Conservation (phyloP, 164 flowering plant species). For the Tetrastigma voinierianum region DNA sequence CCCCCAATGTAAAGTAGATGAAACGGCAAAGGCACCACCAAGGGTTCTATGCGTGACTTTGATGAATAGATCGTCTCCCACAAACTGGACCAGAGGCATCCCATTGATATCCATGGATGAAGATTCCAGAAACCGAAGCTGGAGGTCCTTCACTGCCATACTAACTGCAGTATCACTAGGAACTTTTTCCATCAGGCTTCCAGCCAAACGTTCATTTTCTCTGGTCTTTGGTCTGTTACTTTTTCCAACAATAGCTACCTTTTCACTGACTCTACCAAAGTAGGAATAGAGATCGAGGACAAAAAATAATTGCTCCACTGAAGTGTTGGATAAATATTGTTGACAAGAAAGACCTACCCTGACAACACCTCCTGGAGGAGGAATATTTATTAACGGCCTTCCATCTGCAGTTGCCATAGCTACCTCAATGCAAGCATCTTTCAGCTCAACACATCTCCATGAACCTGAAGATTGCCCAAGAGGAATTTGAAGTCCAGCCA, state of each 20-base stretch:
- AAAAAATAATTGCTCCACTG: conserved; percentile 89
- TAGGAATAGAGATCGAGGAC: conserved; percentile 80
- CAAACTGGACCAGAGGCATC: conserved; percentile 75
- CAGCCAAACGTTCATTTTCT: conserved; percentile 27
- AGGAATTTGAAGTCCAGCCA: conserved; percentile 26
- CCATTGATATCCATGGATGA: conserved; percentile 46
- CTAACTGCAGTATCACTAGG: conserved; percentile 93
- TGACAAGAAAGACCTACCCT: conserved; percentile 77
- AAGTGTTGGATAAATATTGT: conserved; percentile 79
- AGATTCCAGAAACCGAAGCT: conserved; percentile 76
- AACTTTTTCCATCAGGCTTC: conserved; percentile 62
- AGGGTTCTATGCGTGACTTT: conserved; percentile 82
- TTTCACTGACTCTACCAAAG: conserved; percentile 75
- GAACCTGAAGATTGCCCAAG: conserved; percentile 32
- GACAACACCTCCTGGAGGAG: conserved; percentile 95
- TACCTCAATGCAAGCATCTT: conserved; percentile 71
- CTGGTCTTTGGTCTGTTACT: conserved; percentile 27
- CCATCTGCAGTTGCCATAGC: conserved; percentile 97
- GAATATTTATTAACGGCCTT: conserved; percentile 60
- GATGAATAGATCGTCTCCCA: conserved; percentile 64
- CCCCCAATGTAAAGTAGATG: conserved; percentile 74
- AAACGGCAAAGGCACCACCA: conserved; percentile 90
- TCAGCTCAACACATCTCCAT: conserved; percentile 88
- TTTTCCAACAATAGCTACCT: conserved; percentile 62
- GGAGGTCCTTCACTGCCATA: conserved; percentile 62